Conservation (phyloP, 2,329 filamentous ascomycete species). For the Biscogniauxia marginata region DNA sequence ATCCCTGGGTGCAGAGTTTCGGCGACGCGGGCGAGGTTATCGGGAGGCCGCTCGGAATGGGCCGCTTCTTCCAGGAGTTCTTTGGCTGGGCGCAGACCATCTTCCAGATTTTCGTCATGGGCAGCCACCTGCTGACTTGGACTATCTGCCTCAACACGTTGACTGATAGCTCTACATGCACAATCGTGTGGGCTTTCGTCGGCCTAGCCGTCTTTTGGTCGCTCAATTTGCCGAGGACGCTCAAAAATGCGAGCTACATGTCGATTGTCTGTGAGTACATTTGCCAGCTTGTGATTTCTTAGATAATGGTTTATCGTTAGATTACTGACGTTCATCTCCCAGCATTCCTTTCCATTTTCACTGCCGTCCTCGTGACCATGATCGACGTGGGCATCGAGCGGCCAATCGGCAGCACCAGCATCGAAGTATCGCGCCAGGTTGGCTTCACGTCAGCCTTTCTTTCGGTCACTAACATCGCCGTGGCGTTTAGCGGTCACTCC, state of each 20-base stretch:
- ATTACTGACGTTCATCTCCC: background rate
- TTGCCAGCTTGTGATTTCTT: background rate
- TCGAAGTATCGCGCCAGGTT: conserved; percentile 37
- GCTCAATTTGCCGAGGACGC: conserved; percentile 59
- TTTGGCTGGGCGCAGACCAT: conserved; percentile 58
- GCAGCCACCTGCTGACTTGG: conserved; percentile 67
- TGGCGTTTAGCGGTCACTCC: conserved; percentile 66
- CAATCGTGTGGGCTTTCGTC: conserved; percentile 61
- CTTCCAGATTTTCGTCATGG: conserved; percentile 68
- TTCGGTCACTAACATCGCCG: conserved; percentile 62
- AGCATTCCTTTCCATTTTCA: conserved; percentile 59
- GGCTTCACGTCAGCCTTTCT: conserved; percentile 54
- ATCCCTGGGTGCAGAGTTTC: conserved; percentile 67
- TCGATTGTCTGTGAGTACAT: conserved; percentile 50
- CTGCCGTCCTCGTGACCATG: conserved; percentile 63
- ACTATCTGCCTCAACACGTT: conserved; percentile 65
- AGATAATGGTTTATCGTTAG: too few relatives aligned
- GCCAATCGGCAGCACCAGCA: conserved; percentile 35
- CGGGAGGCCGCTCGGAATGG: conserved; percentile 43
- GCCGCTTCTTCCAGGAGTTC: conserved; percentile 55
- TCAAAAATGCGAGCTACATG: conserved; percentile 61
- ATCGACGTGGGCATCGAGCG: conserved; percentile 54
- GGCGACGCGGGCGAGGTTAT: conserved; percentile 64
- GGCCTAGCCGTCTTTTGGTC: conserved; percentile 58
- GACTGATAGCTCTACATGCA: conserved; percentile 59